These are phyloP conservation scores for Pleurotus ostreatus DNA, from an alignment of 768 basidiomycete species.

Conservation along the genomic window DNA sequence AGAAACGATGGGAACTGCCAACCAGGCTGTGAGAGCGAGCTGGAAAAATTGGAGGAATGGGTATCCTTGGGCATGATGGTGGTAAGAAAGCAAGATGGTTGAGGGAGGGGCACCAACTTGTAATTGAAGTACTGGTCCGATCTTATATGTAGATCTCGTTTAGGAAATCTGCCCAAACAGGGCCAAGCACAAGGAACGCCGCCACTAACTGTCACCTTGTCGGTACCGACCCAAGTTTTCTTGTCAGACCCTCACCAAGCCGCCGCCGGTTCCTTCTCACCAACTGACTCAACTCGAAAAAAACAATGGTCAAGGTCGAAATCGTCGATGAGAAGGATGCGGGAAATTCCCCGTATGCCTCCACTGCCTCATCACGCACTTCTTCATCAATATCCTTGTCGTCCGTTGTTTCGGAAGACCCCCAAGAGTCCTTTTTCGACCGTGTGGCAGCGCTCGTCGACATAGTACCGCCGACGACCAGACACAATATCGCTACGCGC, in stretches of 20 bases:
- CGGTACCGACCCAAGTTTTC: slow-evolving; percentile 14
- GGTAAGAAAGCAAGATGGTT: slow-evolving; percentile 11
- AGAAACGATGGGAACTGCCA: slow-evolving; percentile 12
- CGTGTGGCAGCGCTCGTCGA: slow-evolving; percentile 90
- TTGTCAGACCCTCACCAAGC: slow-evolving; percentile 3
- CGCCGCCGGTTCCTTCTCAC: not conserved
- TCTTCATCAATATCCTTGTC: slow-evolving; percentile 73
- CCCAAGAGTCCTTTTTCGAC: slow-evolving; percentile 83
- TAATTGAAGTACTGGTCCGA: slow-evolving; percentile 22
- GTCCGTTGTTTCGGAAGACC: slow-evolving; percentile 71
- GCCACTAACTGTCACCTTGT: slow-evolving; percentile 10
- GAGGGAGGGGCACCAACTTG: slow-evolving; percentile 16
- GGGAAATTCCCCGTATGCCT: slow-evolving; percentile 64
- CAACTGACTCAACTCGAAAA: slow-evolving; percentile 13
- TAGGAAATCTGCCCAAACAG: slow-evolving; percentile 17
- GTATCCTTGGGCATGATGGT: slow-evolving; percentile 32
- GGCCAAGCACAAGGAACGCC: slow-evolving; percentile 22
- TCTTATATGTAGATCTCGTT: slow-evolving; percentile 33
- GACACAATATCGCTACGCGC: slow-evolving; percentile 66
- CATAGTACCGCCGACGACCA: slow-evolving; percentile 90
- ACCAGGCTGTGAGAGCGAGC: slow-evolving; percentile 31
- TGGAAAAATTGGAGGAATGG: slow-evolving; percentile 17
- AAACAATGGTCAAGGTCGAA: slow-evolving; percentile 88
- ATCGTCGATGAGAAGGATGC: slow-evolving; percentile 78
- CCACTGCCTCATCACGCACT: slow-evolving; percentile 70